phyloP scores from a whole-genome alignment of 2,329 filamentous ascomycete species.

The Madurella fahalii region DNA sequence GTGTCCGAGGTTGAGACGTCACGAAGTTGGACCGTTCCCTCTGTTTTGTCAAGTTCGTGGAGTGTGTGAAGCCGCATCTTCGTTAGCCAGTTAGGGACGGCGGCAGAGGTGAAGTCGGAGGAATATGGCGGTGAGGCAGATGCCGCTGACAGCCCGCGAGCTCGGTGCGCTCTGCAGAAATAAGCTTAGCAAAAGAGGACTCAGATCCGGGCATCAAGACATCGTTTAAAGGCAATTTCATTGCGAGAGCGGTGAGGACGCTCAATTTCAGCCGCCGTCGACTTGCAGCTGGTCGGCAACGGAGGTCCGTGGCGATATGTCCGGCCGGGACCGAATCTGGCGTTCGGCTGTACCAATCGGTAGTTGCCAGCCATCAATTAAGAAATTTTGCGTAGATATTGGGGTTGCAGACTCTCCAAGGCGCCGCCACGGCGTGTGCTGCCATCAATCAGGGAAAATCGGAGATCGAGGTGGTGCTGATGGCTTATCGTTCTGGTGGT shows the following conservation, averaged over 20 bases:
- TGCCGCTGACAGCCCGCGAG: not conserved
- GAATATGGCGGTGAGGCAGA: not conserved
- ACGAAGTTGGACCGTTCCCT: constrained; percentile 46
- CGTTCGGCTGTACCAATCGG: not conserved
- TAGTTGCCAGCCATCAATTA: no score
- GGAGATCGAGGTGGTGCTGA: no score
- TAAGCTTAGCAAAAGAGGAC: not conserved
- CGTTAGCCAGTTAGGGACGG: not conserved
- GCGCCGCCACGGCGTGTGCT: no score
- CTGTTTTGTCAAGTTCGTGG: constrained; percentile 28
- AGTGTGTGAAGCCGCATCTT: constrained; percentile 26
- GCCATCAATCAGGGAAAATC: no score
- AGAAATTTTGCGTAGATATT: no score
- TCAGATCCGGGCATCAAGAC: no score
- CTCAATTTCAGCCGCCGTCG: not conserved
- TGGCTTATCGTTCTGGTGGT: no score
- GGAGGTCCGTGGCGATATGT: not conserved
- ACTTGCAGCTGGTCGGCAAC: not conserved
- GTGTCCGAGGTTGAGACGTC: constrained; percentile 5
- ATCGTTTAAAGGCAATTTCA: not conserved
- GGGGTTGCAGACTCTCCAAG: no score
- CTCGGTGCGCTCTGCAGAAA: not conserved
- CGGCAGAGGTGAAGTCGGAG: not conserved
- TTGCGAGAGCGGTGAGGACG: not conserved
- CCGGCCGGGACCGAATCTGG: not conserved